phyloP scores from a whole-genome alignment of 352 stramenopile genomes.

The Phytophthora meadii region DNA sequence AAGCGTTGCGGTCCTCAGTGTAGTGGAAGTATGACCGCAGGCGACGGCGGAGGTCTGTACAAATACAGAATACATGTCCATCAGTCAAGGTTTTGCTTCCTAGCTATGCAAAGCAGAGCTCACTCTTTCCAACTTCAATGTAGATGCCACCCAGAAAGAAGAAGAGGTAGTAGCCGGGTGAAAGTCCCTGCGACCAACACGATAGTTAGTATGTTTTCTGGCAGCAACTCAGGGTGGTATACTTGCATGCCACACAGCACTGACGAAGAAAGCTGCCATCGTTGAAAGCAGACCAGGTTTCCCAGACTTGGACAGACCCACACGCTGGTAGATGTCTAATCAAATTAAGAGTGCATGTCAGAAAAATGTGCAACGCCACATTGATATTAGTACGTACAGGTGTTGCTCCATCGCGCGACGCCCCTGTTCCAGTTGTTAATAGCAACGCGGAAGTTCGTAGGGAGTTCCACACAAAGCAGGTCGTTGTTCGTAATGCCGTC shows the following conservation, averaged over 20 bases:
- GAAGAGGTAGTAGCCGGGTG: conserved; percentile 89
- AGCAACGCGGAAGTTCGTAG: conserved; percentile 85
- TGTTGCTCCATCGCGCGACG: conserved; percentile 88
- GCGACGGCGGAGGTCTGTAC: conserved; percentile 72
- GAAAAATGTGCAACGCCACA: background rate
- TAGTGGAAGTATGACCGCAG: conserved; percentile 86
- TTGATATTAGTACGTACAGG: conserved; percentile 50
- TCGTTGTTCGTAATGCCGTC: conserved; percentile 90
- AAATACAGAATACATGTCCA: background rate
- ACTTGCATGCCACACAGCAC: conserved; percentile 86
- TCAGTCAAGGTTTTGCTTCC: conserved; percentile 5
- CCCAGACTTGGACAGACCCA: conserved; percentile 81
- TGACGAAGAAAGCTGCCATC: conserved; percentile 84
- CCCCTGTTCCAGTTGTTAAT: conserved; percentile 93
- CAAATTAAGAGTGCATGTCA: conserved; percentile 1
- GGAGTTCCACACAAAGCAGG: conserved; percentile 84
- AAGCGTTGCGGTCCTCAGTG: conserved; percentile 80
- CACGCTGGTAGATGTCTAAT: conserved; percentile 87
- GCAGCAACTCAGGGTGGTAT: too few species aligned
- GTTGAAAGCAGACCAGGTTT: conserved; percentile 78
- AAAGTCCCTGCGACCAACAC: conserved; percentile 63
- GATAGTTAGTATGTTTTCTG: conserved; percentile 15
- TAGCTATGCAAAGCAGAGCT: conserved; percentile 13
- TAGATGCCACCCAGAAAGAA: conserved; percentile 87
- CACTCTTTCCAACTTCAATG: conserved; percentile 88